Base-by-base conservation (phyloP, 2,329 filamentous ascomycete genomes). In the Pyricularia grisea region DNA sequence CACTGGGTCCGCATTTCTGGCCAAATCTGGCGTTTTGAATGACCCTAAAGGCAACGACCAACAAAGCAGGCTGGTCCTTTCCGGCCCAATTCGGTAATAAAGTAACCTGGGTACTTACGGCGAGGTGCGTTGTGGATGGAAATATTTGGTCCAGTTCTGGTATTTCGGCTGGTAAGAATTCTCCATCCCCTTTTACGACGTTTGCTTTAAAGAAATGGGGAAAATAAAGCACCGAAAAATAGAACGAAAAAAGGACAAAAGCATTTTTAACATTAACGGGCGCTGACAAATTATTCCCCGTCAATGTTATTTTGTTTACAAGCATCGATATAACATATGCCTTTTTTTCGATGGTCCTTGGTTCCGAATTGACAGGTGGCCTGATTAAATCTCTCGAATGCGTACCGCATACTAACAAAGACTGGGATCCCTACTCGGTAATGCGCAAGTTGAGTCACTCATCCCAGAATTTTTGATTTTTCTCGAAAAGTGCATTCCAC, bases 91-190 rank as follows among this genome's bases (percentile, higher is more conserved):
- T 76, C n/a, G 77, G 80, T 5, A 74, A 77, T 0, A 74, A 78
- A 2, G 81, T 85, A 1, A 73, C 79, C 0, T 87, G 85, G 85
- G 76, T 84, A 9, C 74, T 78, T 0, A 78, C 78, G 36, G 84
- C 84, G 25, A 77, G 85, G 31, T 87, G 84, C 84, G 81, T 85
- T 0, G 76, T 77, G 0, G 83, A 86, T 73, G 83, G 82, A 0
- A 83, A 85, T 70, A 76, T 87, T 4, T 87, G 85, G 85, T 84
- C 82, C 1, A 82, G 81, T 11, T 83, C 81, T 0, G 84, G 85
- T 0, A 81, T 87, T 11, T 81, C 79, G 68, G 84, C 85, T 2
- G 85, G 84, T 0, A 85, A 33, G 36, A 30, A 17, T 23, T 27
- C 14, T 11, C 33, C 3, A 27, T 27, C 9, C 12, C 5, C 17